These are phyloP conservation scores for Kazachstania sp. DNA, from an alignment of 1,139 yeast genomes.

Conservation along the genomic window DNA sequence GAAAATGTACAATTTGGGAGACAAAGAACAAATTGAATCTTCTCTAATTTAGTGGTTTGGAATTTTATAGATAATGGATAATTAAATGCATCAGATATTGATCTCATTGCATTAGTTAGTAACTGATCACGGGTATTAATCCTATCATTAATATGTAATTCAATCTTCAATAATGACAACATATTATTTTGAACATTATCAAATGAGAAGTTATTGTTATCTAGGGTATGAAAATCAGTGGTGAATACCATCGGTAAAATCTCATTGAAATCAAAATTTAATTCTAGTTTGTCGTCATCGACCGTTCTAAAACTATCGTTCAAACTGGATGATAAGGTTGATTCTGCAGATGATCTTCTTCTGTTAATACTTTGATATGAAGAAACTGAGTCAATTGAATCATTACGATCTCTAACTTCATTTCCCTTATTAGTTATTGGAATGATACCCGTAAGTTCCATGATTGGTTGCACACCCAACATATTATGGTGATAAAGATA, in stretches of 20 bases:
- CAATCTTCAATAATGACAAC: conserved; percentile 9
- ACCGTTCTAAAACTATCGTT: background rate
- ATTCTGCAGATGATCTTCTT: conserved; percentile 13
- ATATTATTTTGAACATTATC: conserved; percentile 3
- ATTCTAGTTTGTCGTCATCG: background rate
- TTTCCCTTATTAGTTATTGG: too few species aligned
- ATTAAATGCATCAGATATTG: conserved; percentile 8
- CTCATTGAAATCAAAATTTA: conserved; percentile 8
- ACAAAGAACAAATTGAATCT: conserved; percentile 10
- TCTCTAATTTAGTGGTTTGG: conserved; percentile 9
- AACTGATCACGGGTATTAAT: background rate
- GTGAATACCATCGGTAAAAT: conserved; percentile 10
- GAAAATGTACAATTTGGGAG: background rate
- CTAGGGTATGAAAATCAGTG: conserved; percentile 11
- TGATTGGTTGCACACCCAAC: conserved; percentile 22
- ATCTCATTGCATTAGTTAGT: background rate
- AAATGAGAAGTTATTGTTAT: conserved; percentile 11
- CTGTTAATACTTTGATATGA: conserved; percentile 1
- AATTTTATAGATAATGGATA: conserved; percentile 13
- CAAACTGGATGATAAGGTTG: background rate
- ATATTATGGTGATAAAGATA: conserved; percentile 10
- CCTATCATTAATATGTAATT: background rate
- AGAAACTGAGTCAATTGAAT: conserved; percentile 7
- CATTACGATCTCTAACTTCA: conserved; percentile 13
- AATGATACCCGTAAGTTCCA: conserved; percentile 15